Evolutionary conservation across 75 land plant genomes (phyloP).

Genomic region (Ceratopteris richardii): DNA sequence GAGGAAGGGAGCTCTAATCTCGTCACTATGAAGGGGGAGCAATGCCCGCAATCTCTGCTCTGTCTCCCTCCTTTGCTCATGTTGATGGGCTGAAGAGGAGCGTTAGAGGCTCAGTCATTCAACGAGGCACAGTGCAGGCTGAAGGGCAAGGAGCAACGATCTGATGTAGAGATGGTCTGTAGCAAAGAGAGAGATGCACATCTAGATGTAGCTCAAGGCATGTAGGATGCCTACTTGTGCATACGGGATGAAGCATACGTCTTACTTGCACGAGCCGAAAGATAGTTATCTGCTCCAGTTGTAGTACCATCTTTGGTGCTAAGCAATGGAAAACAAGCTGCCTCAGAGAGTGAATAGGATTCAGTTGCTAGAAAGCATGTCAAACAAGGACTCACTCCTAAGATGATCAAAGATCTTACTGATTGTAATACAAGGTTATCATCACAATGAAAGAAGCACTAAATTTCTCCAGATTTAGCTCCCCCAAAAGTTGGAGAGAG

Average conservation of each 20-base stretch:
- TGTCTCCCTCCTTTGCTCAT: no score
- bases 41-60: no score
- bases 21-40: no score
- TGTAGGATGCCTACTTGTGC: no score
- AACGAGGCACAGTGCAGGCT: no score
- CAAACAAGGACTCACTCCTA: conserved; percentile 66
- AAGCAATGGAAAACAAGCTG: conserved; percentile 78
- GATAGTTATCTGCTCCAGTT: conserved; percentile 53
- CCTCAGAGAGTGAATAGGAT: conserved; percentile 52
- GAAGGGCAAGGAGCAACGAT: no score
- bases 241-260: conserved; percentile 92
- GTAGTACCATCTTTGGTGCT: conserved; percentile 28
- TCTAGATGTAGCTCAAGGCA: no score
- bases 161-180: no score
- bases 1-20: no score
- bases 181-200: no score
- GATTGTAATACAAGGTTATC: conserved; percentile 88
- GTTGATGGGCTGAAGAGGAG: no score
- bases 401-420: conserved; percentile 72
- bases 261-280: conserved; percentile 63
- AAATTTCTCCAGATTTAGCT: conserved; percentile 75
- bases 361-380: conserved; percentile 56
- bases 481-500: conserved; percentile 63
- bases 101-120: no score
- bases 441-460: conserved; percentile 80